These are phyloP conservation scores for Sphaerulina vaccinii DNA, from an alignment of 2,329 filamentous ascomycete genomes.

Conservation along the genomic window DNA sequence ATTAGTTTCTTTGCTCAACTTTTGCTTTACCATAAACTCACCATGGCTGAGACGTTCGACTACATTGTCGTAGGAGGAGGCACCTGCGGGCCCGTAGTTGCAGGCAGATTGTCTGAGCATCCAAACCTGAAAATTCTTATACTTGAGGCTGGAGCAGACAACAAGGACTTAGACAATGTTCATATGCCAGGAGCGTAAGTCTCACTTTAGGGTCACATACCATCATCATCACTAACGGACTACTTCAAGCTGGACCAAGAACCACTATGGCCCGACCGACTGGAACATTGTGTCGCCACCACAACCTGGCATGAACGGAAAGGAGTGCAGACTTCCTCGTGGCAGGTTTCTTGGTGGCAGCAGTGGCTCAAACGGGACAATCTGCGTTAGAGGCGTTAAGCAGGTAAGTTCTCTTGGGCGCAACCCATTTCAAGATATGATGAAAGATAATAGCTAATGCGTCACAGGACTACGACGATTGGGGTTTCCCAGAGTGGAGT, in stretches of 20 bases:
- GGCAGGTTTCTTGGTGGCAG: constrained; percentile 46
- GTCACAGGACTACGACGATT: constrained; percentile 44
- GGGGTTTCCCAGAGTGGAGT: constrained; percentile 32
- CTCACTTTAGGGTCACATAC: no score
- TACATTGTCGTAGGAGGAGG: constrained; percentile 31
- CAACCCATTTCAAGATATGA: no score
- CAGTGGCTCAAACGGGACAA: constrained; percentile 47
- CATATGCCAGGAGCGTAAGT: constrained; percentile 46
- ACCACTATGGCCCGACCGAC: constrained; percentile 45
- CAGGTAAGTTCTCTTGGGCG: no score
- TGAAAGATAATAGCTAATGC: no score
- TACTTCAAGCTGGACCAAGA: constrained; percentile 41
- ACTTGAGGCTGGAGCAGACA: constrained; percentile 30
- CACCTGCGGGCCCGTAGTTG: constrained; percentile 30
- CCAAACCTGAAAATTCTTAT: constrained; percentile 29
- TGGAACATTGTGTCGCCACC: constrained; percentile 47
- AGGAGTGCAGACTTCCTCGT: constrained; percentile 45
- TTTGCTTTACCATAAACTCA: no score
- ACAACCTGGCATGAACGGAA: constrained; percentile 42
- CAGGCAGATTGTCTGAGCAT: constrained; percentile 31
- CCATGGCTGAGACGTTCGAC: constrained; percentile 30
- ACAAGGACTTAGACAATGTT: constrained; percentile 45
- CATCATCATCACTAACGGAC: background rate
- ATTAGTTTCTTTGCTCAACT: no score
- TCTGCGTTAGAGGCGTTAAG: constrained; percentile 45